Base-by-base conservation (phyloP, 1,284 basidiomycete genomes). In the Puccinia hordei region DNA sequence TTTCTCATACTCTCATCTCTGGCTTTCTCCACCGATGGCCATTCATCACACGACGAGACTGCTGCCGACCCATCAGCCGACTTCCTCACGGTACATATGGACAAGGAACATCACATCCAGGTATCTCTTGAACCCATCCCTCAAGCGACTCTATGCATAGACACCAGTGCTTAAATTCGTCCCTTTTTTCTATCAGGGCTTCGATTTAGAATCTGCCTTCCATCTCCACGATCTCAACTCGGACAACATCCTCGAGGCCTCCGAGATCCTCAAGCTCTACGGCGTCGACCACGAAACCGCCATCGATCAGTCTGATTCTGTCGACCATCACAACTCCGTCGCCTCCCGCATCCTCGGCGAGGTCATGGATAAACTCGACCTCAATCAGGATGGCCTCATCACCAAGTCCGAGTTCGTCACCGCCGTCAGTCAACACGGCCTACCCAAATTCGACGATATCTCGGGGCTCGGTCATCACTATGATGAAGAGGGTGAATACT, bases 271-370 rank as follows among this genome's bases (percentile, higher is more conserved):
- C 91, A 95, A 85, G 93, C 93, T 87, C 81, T 87, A 87, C 84
- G 96, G 96, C 80, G 92, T 99, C 30, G 94, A 98, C 86, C 97
- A 99, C 86, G 89, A 95, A 81, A 94, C 94, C 83, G 93, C 93
- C 27, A 90, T 93, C 86, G 92, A 93, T 86, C 90, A 92, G 86
- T 92, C 93, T 30, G 89, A 81, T 49, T 91, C 92, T 83, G 92
- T 93, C 55, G 88, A 90, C 73, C 90, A 92, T 77, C 93, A 95
- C 84, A 90, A 93, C 84, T 88, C 90, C 85, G 95, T 98, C 87
- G 93, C 95, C 0, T 90, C 93, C 81, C 86, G 90, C 80, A 92
- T 99, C 81, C 92, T 94, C 17, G 87, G 89, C 69, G 89, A 90
- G 44, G 91, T 99, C 9, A 88, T 99, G 4, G 86, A 88, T 30